A percentile compares a stretch with the other conserved stretches of the same genome.
Conservation (phyloP, 169 alveolate species). For the Pseudocohnilembus persalinus region DNA sequence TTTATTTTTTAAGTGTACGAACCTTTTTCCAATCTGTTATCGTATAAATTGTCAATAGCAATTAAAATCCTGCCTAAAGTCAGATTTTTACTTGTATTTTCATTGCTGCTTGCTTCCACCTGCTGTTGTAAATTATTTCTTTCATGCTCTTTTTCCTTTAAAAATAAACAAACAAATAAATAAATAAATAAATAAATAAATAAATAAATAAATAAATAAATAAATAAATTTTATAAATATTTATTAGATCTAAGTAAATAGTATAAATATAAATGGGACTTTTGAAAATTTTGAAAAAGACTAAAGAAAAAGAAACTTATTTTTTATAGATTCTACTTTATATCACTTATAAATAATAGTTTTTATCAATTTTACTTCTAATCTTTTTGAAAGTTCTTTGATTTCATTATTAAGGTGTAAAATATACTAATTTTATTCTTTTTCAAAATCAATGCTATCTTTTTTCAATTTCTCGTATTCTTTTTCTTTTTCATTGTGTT, state of each 20-base stretch:
- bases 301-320: too few relatives aligned
- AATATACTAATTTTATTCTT: constrained; percentile 55
- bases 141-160: constrained; percentile 28
- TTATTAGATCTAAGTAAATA: too few relatives aligned
- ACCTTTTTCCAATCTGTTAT: constrained; percentile 36
- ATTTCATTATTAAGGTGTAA: constrained; percentile 64
- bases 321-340: too few relatives aligned
- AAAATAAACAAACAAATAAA: too few relatives aligned
- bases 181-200: too few relatives aligned
- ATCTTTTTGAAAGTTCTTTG: constrained; percentile 31
- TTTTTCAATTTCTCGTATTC: constrained; percentile 55
- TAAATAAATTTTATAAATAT: too few relatives aligned
- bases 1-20: constrained; percentile 20
- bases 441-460: constrained; percentile 48
- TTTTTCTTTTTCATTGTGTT: constrained; percentile 51
- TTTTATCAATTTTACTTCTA: too few relatives aligned
- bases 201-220: too few relatives aligned
- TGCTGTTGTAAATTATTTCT: constrained; percentile 29
- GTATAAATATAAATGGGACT: too few relatives aligned
- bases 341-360: too few relatives aligned
- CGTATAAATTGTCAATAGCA: constrained; percentile 47
- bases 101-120: constrained; percentile 37
- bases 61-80: constrained; percentile 45
- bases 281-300: too few relatives aligned
- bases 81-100: constrained; percentile 32